A percentile compares a stretch with the other conserved stretches of the same genome.
phyloP scores from a whole-genome alignment of 805 yeast genomes.

The Wickerhamiella lipophila region DNA sequence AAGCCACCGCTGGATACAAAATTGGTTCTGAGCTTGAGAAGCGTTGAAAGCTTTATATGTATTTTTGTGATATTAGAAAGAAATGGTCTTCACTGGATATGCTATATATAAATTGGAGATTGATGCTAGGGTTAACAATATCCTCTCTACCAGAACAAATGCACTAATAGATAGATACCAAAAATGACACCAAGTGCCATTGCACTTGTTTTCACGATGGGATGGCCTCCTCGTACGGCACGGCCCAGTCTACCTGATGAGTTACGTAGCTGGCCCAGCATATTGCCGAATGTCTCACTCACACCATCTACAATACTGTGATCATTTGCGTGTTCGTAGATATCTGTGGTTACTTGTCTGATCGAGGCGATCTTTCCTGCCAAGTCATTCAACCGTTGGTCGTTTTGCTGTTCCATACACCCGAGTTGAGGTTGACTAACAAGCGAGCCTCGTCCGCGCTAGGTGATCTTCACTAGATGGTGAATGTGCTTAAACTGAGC shows the following conservation, averaged over 20 bases:
- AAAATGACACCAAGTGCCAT: conserved; percentile 43
- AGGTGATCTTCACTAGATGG: no score
- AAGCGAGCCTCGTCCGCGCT: background rate
- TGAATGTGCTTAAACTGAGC: no score
- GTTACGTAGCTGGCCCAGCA: conserved; percentile 38
- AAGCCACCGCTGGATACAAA: conserved; percentile 77
- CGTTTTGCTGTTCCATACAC: conserved; percentile 38
- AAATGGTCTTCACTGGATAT: background rate
- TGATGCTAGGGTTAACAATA: background rate
- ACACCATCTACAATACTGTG: conserved; percentile 31
- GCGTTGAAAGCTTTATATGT: background rate
- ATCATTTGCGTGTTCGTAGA: conserved; percentile 49
- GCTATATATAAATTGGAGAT: background rate
- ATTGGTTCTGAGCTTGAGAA: conserved; percentile 39
- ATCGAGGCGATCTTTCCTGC: conserved; percentile 55
- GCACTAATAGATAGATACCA: conserved; percentile 43
- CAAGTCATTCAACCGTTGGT: conserved; percentile 45
- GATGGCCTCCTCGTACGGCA: conserved; percentile 46
- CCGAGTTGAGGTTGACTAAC: background rate
- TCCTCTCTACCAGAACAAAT: conserved; percentile 30
- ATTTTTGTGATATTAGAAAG: background rate
- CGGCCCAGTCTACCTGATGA: conserved; percentile 43
- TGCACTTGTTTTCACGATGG: conserved; percentile 47
- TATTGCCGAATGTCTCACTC: conserved; percentile 40
- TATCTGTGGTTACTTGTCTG: conserved; percentile 54